Percentiles rank a stretch among this genome's conserved stretches.
phyloP scores from a whole-genome alignment of 208 protist genomes.

The Naegleria gruberi region DNA sequence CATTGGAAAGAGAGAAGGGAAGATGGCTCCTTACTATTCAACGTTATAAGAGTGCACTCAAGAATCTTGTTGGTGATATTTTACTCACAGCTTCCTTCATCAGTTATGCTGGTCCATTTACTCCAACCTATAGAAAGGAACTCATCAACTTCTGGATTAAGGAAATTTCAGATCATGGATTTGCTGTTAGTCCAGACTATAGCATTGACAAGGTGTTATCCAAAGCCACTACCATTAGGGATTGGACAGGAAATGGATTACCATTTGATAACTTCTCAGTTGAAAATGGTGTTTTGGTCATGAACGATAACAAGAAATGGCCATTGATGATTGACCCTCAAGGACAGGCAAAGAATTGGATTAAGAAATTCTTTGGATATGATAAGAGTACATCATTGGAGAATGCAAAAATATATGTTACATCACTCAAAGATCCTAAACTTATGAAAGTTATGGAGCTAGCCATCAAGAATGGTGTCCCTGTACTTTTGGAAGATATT shows the following conservation, averaged over 20 bases:
- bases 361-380: slow-evolving; percentile 62
- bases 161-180: slow-evolving; percentile 60
- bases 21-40: slow-evolving; percentile 89
- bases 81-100: slow-evolving; percentile 91
- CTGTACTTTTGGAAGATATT: slow-evolving; percentile 92
- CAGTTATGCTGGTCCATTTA: slow-evolving; percentile 93
- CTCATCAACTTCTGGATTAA: slow-evolving; percentile 82
- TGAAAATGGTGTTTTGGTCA: slow-evolving; percentile 95
- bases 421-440: slow-evolving; percentile 85
- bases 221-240: slow-evolving; percentile 84
- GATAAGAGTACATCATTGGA: slow-evolving; percentile 36
- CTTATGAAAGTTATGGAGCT: slow-evolving; percentile 90
- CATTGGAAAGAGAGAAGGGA: slow-evolving; percentile 87
- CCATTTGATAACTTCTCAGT: slow-evolving; percentile 86
- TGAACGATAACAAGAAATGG: slow-evolving; percentile 74
- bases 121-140: slow-evolving; percentile 75
- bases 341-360: slow-evolving; percentile 97
- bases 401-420: slow-evolving; percentile 78
- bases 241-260: slow-evolving; percentile 93
- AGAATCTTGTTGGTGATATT: slow-evolving; percentile 87
- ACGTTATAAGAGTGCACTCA: slow-evolving; percentile 70
- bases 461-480: slow-evolving; percentile 89
- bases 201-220: slow-evolving; percentile 85
- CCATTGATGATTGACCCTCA: slow-evolving; percentile 98
- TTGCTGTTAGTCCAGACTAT: slow-evolving; percentile 72